Conservation (phyloP, 2,329 filamentous ascomycete species). For the Neoscytalidium dimidiatum region DNA sequence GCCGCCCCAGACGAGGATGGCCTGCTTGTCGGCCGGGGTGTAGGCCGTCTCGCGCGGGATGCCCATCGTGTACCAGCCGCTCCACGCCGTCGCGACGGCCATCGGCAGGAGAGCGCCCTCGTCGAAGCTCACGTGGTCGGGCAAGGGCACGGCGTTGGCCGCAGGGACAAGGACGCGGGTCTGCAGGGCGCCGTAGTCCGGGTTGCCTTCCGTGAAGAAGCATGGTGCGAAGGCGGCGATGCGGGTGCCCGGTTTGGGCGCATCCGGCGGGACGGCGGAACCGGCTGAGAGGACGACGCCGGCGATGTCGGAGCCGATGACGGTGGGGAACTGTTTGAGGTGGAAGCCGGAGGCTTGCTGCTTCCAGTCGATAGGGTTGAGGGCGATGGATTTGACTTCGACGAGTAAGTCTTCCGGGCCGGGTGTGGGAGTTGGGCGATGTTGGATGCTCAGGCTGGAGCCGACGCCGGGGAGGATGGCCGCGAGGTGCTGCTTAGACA, state of each 20-base stretch:
- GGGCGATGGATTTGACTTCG: constrained; percentile 49
- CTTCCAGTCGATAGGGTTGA: constrained; percentile 51
- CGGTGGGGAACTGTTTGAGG: constrained; percentile 44
- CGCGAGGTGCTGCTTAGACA: constrained; percentile 11
- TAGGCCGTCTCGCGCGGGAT: constrained; percentile 46
- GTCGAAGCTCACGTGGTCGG: constrained; percentile 28
- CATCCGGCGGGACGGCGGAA: constrained; percentile 35
- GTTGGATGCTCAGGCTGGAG: constrained; percentile 38
- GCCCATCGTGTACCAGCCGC: constrained; percentile 53
- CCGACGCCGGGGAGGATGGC: constrained; percentile 16
- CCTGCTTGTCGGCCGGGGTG: constrained; percentile 31
- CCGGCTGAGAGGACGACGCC: constrained; percentile 49
- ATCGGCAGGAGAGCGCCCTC: constrained; percentile 60
- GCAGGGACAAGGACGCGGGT: constrained; percentile 44
- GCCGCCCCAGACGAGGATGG: constrained; percentile 23
- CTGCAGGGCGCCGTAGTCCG: constrained; percentile 53
- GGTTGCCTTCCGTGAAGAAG: constrained; percentile 59
- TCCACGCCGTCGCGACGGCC: constrained; percentile 57
- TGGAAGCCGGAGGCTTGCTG: constrained; percentile 48
- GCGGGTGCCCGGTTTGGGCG: constrained; percentile 29
- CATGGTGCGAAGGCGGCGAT: constrained; percentile 24
- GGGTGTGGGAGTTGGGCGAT: constrained; percentile 47
- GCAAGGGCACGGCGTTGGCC: constrained; percentile 28
- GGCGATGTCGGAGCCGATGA: constrained; percentile 46
- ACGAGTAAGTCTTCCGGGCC: constrained; percentile 51